phyloP scores from a whole-genome alignment of 208 protist genomes.

The Porcisia deanei region DNA sequence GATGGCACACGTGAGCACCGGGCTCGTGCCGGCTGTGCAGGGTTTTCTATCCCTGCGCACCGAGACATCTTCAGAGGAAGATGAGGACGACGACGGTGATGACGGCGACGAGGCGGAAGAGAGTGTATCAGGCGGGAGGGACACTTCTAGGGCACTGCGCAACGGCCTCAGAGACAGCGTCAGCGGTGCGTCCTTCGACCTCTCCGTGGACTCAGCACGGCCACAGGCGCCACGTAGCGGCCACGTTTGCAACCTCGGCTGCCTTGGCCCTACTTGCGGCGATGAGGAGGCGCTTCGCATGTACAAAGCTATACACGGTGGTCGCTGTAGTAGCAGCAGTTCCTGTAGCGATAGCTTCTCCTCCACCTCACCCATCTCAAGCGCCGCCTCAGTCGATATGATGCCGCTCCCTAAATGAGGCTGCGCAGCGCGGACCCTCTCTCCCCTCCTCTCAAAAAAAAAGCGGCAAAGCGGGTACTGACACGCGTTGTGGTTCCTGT shows the following conservation, averaged over 20 bases:
- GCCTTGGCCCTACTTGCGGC: constrained; percentile 27
- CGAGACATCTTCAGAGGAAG: constrained; percentile 2
- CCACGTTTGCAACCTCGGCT: constrained; percentile 28
- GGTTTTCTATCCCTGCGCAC: background rate
- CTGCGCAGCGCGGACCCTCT: background rate
- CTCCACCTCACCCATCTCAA: constrained; percentile 8
- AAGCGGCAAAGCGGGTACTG: no score
- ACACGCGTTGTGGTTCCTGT: no score
- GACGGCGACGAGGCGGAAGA: background rate
- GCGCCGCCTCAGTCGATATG: background rate
- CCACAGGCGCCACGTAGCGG: constrained; percentile 27
- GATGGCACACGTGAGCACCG: constrained; percentile 26
- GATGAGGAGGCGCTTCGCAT: constrained; percentile 43
- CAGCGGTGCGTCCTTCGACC: background rate
- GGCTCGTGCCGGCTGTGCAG: constrained; percentile 18
- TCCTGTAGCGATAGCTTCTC: constrained; percentile 8
- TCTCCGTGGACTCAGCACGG: constrained; percentile 7
- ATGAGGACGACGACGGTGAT: constrained; percentile 1
- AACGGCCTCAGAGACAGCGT: background rate
- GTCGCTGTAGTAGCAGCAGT: constrained; percentile 20
- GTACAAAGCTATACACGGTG: constrained; percentile 48
- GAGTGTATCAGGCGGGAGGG: background rate
- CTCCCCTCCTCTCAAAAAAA: no score
- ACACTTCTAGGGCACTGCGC: background rate
- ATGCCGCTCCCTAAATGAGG: background rate